phyloP scores from a whole-genome alignment of 441 rosid species.

The Populus tomentosa region DNA sequence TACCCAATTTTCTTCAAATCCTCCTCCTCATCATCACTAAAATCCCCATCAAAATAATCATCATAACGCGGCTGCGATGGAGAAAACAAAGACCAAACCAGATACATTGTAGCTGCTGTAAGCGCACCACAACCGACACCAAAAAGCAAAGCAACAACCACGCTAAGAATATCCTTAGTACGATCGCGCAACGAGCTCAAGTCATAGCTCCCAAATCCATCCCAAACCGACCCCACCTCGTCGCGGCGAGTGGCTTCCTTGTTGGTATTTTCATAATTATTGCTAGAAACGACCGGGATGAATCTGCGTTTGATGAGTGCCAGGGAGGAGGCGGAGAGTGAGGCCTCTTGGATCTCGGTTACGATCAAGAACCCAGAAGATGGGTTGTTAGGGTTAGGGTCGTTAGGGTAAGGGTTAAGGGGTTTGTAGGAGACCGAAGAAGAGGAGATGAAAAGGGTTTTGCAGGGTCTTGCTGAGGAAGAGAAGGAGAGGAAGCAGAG shows the following conservation, averaged over 20 bases:
- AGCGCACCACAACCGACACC: conserved; percentile 96
- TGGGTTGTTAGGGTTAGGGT: conserved; percentile 2
- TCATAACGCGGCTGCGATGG: conserved; percentile 9
- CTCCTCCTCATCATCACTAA: conserved; percentile 5
- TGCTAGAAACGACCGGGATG: neutral
- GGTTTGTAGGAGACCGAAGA: conserved; percentile 53
- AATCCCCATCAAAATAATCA: conserved; percentile 14
- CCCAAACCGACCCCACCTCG: neutral
- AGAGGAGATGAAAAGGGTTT: conserved; percentile 67
- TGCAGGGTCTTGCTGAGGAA: conserved; percentile 66
- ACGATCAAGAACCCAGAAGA: conserved; percentile 56
- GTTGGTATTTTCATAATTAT: neutral
- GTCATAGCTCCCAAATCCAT: conserved; percentile 32
- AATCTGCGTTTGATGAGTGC: neutral
- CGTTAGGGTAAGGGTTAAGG: conserved; percentile 36
- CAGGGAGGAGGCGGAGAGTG: conserved; percentile 23
- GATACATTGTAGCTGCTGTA: conserved; percentile 82
- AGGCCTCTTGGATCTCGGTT: conserved; percentile 40
- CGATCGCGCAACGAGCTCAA: conserved; percentile 69
- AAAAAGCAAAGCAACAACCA: conserved; percentile 72
- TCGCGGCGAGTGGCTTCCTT: neutral
- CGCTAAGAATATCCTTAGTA: conserved; percentile 79
- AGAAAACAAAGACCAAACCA: conserved; percentile 78
- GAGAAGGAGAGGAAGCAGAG: conserved; percentile 31
- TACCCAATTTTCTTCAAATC: conserved; percentile 40